A percentile compares a stretch with the other conserved stretches of the same genome.
Evolutionary conservation across 371 early-diverging fungal species (phyloP).

Genomic region (Saksenaea vasiformis): DNA sequence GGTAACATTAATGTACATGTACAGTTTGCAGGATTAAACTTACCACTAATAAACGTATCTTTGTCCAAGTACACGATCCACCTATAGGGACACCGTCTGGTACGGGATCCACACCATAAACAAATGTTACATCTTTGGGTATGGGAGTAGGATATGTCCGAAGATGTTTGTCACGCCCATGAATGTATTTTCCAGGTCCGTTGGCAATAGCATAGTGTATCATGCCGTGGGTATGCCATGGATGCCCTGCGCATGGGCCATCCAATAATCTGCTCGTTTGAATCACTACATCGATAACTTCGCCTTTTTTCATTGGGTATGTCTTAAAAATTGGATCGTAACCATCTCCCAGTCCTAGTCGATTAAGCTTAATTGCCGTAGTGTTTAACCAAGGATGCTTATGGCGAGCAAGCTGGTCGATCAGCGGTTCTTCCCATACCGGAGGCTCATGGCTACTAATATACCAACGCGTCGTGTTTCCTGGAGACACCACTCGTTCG

Average conservation of each 20-base stretch:
- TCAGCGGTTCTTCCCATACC: conserved; percentile 10
- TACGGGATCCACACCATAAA: conserved; percentile 15
- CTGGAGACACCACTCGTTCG: conserved; percentile 3
- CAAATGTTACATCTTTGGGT: conserved; percentile 31
- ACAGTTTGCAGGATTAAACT: neutral
- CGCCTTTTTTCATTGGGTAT: conserved; percentile 21
- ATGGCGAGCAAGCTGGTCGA: conserved; percentile 10
- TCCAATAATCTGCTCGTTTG: conserved; percentile 17
- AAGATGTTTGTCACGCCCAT: conserved; percentile 23
- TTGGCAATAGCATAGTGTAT: conserved; percentile 38
- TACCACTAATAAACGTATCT: conserved; percentile 32
- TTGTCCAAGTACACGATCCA: conserved; percentile 40
- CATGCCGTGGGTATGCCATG: conserved; percentile 50
- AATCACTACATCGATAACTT: conserved; percentile 40
- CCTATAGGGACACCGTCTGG: neutral
- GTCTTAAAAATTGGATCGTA: conserved; percentile 20
- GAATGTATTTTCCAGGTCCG: conserved; percentile 33
- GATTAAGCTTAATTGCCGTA: conserved; percentile 13
- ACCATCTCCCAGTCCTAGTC: conserved; percentile 13
- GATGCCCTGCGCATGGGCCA: conserved; percentile 32
- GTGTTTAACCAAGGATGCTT: conserved; percentile 8
- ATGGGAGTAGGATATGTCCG: conserved; percentile 26
- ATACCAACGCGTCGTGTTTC: conserved; percentile 18
- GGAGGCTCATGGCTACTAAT: conserved; percentile 13
- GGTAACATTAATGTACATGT: neutral